Percentiles rank a stretch among this genome's conserved stretches.
These are phyloP conservation scores for Orbilia quercus DNA, from an alignment of 2,329 filamentous ascomycete genomes.

Conservation along the genomic window DNA sequence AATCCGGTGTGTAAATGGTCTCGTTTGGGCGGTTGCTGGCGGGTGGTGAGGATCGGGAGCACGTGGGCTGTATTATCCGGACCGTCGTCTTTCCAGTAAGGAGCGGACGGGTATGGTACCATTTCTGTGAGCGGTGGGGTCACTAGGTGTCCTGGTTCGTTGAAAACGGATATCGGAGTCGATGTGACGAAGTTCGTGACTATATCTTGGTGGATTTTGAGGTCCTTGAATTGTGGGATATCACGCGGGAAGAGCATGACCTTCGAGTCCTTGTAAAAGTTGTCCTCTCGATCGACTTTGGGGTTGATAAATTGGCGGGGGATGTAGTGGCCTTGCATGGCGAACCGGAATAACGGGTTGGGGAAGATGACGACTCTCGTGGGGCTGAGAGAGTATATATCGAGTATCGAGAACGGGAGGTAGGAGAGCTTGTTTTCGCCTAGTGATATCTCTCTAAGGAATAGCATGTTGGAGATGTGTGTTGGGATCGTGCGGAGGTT, in stretches of 20 bases:
- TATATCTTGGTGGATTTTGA: not conserved
- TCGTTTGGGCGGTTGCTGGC: constrained; percentile 2
- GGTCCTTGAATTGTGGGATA: no score
- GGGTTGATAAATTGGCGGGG: not conserved
- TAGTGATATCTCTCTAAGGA: constrained; percentile 10
- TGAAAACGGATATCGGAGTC: constrained; percentile 33
- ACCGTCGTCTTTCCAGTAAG: not conserved
- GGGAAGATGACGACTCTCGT: constrained; percentile 13
- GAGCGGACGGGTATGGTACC: constrained; percentile 11
- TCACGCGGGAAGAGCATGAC: no score
- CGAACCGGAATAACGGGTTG: constrained; percentile 27
- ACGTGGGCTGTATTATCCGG: not conserved
- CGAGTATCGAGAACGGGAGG: constrained; percentile 28
- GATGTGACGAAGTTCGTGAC: constrained; percentile 26
- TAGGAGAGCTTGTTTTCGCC: constrained; percentile 28
- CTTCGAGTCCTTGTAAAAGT: not conserved
- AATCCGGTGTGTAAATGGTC: not conserved
- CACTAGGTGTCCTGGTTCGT: constrained; percentile 22
- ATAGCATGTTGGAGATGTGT: constrained; percentile 26
- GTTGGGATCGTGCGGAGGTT: constrained; percentile 17
- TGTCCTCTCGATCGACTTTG: not conserved
- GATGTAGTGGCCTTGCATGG: not conserved
- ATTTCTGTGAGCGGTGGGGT: constrained; percentile 8
- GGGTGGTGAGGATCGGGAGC: not conserved
- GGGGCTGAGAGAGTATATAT: constrained; percentile 2